Percentiles rank a stretch among this genome's conserved stretches.
These are phyloP conservation scores for Eutrema japonicum DNA, from an alignment of 345 rosid species.

Conservation along the genomic window DNA sequence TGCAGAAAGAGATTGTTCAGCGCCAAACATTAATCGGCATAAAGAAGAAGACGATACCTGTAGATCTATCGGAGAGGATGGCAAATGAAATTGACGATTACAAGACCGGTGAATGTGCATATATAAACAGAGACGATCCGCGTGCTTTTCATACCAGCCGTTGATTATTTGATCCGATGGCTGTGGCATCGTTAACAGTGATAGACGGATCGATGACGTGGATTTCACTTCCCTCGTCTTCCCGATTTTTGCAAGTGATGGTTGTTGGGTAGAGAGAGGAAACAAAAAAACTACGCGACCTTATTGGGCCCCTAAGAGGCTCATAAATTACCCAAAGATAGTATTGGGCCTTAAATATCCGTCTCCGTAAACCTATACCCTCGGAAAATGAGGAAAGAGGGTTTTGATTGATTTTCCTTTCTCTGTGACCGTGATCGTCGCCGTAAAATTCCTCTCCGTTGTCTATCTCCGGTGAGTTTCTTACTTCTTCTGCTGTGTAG, in stretches of 20 bases:
- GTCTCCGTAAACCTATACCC: slow-evolving; percentile 5
- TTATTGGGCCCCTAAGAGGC: neutral
- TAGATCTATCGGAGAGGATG: neutral
- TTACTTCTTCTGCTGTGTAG: neutral
- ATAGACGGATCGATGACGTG: slow-evolving; percentile 37
- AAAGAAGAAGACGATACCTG: slow-evolving; percentile 22
- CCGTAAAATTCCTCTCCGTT: slow-evolving; percentile 18
- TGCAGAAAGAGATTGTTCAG: neutral
- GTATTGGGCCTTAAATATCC: neutral
- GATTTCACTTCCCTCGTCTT: neutral
- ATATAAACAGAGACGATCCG: slow-evolving; percentile 19
- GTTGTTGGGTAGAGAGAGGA: neutral
- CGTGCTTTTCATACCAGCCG: neutral
- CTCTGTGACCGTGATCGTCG: slow-evolving; percentile 27
- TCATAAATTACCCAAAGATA: neutral
- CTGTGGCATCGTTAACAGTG: neutral
- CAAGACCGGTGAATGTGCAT: neutral
- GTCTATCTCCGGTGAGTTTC: slow-evolving; percentile 27
- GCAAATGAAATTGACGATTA: neutral
- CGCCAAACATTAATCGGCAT: neutral
- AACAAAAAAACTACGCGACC: neutral
- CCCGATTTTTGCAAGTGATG: neutral
- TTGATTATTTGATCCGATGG: slow-evolving; percentile 29
- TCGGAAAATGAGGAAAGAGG: neutral
- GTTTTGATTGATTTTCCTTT: neutral